A percentile compares a stretch with the other conserved stretches of the same genome.
Evolutionary conservation across 805 yeast genomes (phyloP).

Genomic region (Yamadazyma philogaea): DNA sequence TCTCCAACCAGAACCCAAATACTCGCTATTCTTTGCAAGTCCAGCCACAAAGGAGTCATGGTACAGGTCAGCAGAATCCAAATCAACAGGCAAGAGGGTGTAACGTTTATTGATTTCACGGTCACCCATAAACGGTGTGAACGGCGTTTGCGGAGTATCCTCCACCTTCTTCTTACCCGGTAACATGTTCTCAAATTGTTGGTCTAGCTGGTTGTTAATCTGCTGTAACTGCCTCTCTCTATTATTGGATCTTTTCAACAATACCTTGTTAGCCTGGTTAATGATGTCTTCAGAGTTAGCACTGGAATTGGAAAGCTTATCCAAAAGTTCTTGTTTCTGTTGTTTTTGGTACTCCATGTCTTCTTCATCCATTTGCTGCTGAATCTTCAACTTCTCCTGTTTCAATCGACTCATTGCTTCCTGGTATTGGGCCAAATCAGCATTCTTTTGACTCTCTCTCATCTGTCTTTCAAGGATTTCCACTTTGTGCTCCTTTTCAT

Average conservation of each 20-base stretch:
- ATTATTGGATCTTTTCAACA: slow-evolving; percentile 61
- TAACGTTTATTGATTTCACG: slow-evolving; percentile 56
- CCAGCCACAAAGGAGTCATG: slow-evolving; percentile 46
- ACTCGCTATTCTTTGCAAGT: slow-evolving; percentile 58
- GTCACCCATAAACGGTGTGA: slow-evolving; percentile 94
- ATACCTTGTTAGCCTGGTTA: slow-evolving; percentile 32
- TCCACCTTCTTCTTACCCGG: slow-evolving; percentile 18
- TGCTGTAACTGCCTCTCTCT: slow-evolving; percentile 59
- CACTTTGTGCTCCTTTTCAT: slow-evolving; percentile 70
- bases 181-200: slow-evolving; percentile 30
- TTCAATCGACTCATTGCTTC: slow-evolving; percentile 47
- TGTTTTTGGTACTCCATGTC: slow-evolving; percentile 39
- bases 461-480: slow-evolving; percentile 75
- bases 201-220: slow-evolving; percentile 55
- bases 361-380: slow-evolving; percentile 53
- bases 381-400: slow-evolving; percentile 68
- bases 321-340: slow-evolving; percentile 41
- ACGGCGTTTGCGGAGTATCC: slow-evolving; percentile 47
- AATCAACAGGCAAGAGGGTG: slow-evolving; percentile 29
- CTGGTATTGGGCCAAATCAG: slow-evolving; percentile 69
- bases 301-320: slow-evolving; percentile 31
- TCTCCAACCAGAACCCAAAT: slow-evolving; percentile 82
- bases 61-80: slow-evolving; percentile 30
- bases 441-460: slow-evolving; percentile 55
- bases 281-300: slow-evolving; percentile 39